Conservation (phyloP, 2,329 filamentous ascomycete genomes). For the Spiromastix sp. region DNA sequence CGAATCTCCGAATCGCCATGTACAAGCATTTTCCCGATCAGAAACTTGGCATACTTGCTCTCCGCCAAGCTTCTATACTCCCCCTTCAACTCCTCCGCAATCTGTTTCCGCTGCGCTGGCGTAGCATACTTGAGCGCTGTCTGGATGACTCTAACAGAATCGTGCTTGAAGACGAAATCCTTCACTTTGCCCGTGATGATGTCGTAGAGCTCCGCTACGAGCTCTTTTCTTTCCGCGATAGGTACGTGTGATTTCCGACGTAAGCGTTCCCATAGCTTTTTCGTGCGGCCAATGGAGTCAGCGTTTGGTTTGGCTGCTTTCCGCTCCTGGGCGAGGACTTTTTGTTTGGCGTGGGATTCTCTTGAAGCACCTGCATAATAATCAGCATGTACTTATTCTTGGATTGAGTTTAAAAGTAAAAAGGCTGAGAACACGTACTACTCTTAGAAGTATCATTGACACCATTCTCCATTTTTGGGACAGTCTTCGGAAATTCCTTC, state of each 20-base stretch:
- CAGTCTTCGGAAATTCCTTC: no score
- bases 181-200: conserved; percentile 87
- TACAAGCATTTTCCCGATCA: conserved; percentile 92
- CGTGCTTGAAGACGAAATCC: conserved; percentile 97
- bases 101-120: conserved; percentile 70
- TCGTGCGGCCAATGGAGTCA: conserved; percentile 76
- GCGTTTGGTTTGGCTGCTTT: conserved; percentile 89
- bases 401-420: conserved; percentile 4
- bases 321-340: conserved; percentile 74
- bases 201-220: conserved; percentile 80
- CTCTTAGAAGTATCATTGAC: no score
- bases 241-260: conserved; percentile 89
- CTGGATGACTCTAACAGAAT: conserved; percentile 91
- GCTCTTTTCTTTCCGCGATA: conserved; percentile 72
- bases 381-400: conserved; percentile 18
- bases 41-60: conserved; percentile 93
- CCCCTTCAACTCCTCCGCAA: conserved; percentile 76
- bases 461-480: no score
- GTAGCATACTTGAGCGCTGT: conserved; percentile 95
- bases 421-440: no score
- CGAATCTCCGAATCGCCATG: conserved; percentile 80
- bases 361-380: conserved; percentile 56
- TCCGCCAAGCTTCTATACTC: conserved; percentile 78
- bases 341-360: conserved; percentile 90
- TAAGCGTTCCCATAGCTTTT: conserved; percentile 94